Conservation (phyloP, 148 eudicot species). For the Vaccinium corymbosum region DNA sequence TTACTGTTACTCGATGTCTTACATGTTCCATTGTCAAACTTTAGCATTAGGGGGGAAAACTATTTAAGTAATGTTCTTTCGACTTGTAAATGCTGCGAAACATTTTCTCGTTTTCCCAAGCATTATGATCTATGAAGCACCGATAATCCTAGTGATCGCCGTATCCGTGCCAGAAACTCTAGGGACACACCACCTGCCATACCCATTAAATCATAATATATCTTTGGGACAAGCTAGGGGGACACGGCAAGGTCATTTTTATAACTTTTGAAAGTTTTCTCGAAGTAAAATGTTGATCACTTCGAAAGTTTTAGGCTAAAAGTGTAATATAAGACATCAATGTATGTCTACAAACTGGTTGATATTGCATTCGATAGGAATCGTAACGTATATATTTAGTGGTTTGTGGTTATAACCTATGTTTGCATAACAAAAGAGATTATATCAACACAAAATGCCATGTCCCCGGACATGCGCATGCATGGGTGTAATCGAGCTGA, state of each 20-base stretch:
- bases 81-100: not conserved
- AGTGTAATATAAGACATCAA: not conserved
- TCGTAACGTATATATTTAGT: not conserved
- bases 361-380: not conserved
- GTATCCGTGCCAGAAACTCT: not conserved
- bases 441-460: not conserved
- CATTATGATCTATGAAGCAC: not conserved
- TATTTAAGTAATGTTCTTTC: not conserved
- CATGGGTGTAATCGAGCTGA: too few species aligned
- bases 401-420: not conserved
- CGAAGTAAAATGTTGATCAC: not conserved
- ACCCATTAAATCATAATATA: not conserved
- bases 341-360: not conserved
- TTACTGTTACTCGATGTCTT: not conserved
- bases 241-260: not conserved
- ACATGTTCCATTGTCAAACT: not conserved
- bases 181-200: not conserved
- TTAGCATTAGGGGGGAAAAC: not conserved
- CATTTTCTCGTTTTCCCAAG: not conserved
- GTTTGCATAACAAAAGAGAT: not conserved
- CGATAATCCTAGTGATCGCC: not conserved
- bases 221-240: not conserved
- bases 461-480: not conserved
- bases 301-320: not conserved
- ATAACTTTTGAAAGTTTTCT: not conserved